Evolutionary conservation across 331 rosid genomes (phyloP).

Genomic region (Cydonia oblonga): DNA sequence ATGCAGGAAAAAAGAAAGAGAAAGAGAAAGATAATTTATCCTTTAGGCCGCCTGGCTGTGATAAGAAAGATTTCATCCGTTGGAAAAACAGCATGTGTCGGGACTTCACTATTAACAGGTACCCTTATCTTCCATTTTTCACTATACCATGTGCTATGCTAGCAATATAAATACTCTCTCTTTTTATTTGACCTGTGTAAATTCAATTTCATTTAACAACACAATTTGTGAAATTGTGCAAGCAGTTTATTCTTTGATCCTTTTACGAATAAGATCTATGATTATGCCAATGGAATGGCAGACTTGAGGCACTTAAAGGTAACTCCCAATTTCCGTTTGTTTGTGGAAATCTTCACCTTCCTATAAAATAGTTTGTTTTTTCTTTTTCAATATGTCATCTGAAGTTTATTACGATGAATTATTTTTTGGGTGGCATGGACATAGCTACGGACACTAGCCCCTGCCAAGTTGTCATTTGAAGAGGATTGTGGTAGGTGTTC

Average conservation of each 20-base stretch:
- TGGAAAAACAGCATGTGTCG: constrained; percentile 49
- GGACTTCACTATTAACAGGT: constrained; percentile 89
- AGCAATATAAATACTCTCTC: background rate
- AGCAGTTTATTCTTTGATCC: constrained; percentile 59
- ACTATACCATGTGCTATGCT: background rate
- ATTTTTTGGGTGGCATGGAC: constrained; percentile 27
- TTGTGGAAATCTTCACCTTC: background rate
- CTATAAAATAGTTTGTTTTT: background rate
- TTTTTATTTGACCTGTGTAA: background rate
- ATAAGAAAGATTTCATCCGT: constrained; percentile 33
- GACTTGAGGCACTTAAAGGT: constrained; percentile 79
- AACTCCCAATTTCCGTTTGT: constrained; percentile 10
- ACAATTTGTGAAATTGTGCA: constrained; percentile 16
- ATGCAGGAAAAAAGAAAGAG: constrained; percentile 14
- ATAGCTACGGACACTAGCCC: constrained; percentile 68
- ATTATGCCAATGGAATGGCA: constrained; percentile 46
- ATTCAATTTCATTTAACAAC: constrained; percentile 9
- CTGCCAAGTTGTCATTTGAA: constrained; percentile 66
- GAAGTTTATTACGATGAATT: constrained; percentile 1
- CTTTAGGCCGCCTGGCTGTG: constrained; percentile 33
- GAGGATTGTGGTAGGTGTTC: constrained; percentile 80
- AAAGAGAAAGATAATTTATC: constrained; percentile 19
- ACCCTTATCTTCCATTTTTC: background rate
- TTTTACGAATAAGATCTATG: constrained; percentile 42
- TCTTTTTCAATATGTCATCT: background rate